Evolutionary conservation across 192 early-diverging fungal species (phyloP).

Genomic region (Chytriomyces sp.): DNA sequence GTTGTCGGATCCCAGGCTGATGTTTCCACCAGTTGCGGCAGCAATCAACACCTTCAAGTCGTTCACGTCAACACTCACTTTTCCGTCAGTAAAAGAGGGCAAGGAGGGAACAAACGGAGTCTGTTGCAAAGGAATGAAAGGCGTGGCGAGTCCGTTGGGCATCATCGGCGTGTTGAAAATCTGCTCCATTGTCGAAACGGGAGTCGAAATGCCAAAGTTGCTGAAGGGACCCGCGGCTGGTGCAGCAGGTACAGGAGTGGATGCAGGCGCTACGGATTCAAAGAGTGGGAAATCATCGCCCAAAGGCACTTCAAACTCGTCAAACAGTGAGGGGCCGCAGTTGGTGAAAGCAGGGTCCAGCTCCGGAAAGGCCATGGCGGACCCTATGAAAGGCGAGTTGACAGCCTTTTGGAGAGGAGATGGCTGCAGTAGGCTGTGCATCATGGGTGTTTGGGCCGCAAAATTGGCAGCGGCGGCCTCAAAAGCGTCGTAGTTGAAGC

Average conservation of each 20-base stretch:
- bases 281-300: neutral
- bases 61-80: conserved; percentile 17
- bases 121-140: conserved; percentile 19
- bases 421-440: conserved; percentile 5
- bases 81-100: neutral
- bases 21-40: neutral
- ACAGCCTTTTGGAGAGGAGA: neutral
- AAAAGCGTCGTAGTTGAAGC: conserved; percentile 7
- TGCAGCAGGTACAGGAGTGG: neutral
- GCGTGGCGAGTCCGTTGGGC: conserved; percentile 1
- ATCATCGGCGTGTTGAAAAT: neutral
- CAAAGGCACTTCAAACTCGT: conserved; percentile 4
- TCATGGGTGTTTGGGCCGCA: neutral
- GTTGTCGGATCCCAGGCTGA: neutral
- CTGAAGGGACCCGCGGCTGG: neutral
- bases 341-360: conserved; percentile 18
- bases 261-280: neutral
- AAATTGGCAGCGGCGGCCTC: neutral
- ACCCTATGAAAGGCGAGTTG: conserved; percentile 20
- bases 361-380: neutral
- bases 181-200: neutral
- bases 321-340: conserved; percentile 6
- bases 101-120: conserved; percentile 17
- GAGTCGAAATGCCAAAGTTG: no score
- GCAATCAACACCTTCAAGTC: conserved; percentile 2